phyloP scores from a whole-genome alignment of 495 filamentous ascomycete species.

The Aspergillus ostianus region DNA sequence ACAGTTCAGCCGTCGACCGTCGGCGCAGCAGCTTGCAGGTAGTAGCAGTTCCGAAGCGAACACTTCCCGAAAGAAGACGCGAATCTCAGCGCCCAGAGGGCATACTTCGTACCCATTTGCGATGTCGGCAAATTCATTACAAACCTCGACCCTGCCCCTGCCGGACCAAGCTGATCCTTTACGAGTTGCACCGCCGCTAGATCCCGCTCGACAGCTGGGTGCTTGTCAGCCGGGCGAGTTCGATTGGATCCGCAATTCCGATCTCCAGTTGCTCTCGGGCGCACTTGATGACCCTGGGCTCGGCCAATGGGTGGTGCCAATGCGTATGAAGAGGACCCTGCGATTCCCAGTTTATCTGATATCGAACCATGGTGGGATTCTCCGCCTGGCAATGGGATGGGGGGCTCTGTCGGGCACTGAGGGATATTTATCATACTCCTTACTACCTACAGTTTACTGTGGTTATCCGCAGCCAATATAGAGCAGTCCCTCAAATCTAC shows the following conservation, averaged over 20 bases:
- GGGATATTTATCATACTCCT: too few species aligned
- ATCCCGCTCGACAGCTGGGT: constrained; percentile 13
- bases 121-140: constrained; percentile 1
- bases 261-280: constrained; percentile 34
- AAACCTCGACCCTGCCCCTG: constrained; percentile 6
- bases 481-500: too few species aligned
- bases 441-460: too few species aligned
- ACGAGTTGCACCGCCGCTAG: constrained; percentile 5
- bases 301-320: constrained; percentile 11
- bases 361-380: constrained; percentile 44
- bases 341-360: constrained; percentile 35
- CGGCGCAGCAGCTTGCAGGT: constrained; percentile 10
- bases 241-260: constrained; percentile 36
- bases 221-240: constrained; percentile 27
- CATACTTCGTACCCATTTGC: constrained; percentile 9
- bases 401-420: too few species aligned
- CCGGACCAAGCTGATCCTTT: constrained; percentile 12
- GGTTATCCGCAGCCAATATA: too few species aligned
- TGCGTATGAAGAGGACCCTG: constrained; percentile 26
- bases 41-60: constrained; percentile 12
- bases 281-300: constrained; percentile 17
- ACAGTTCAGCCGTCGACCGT: constrained; percentile 26
- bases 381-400: constrained; percentile 22
- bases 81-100: constrained; percentile 15
- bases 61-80: constrained; percentile 31